Evolutionary conservation across 2,329 filamentous ascomycete species (phyloP).

Genomic region (Lachnellula willkommii): DNA sequence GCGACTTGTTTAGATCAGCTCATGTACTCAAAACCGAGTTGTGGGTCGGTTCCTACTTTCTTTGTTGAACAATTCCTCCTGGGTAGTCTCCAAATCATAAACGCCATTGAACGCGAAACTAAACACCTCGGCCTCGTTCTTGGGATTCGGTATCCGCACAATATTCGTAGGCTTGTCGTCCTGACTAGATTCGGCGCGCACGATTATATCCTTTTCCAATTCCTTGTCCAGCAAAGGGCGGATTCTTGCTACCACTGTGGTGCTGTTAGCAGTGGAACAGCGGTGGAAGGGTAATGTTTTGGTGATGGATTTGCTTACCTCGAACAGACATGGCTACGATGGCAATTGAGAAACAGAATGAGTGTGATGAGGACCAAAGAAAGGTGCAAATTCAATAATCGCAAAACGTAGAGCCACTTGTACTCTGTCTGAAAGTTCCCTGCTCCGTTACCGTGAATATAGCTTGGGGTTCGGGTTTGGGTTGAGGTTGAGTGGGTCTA

Average conservation of each 20-base stretch:
- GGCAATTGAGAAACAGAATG: slow-evolving; percentile 7
- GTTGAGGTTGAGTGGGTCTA: too few relatives aligned
- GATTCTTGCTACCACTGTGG: slow-evolving; percentile 80
- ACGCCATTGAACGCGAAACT: slow-evolving; percentile 93
- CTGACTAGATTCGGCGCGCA: slow-evolving; percentile 60
- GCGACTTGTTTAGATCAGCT: slow-evolving; percentile 54
- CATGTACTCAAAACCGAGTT: neutral
- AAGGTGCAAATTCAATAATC: neutral
- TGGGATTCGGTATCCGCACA: slow-evolving; percentile 87
- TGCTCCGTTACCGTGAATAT: too few relatives aligned
- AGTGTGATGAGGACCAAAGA: slow-evolving; percentile 9
- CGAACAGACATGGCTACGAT: slow-evolving; percentile 23
- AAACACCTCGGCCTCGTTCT: slow-evolving; percentile 86
- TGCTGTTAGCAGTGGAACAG: slow-evolving; percentile 54
- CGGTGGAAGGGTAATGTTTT: slow-evolving; percentile 24
- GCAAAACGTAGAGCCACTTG: slow-evolving; percentile 14
- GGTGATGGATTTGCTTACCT: slow-evolving; percentile 14
- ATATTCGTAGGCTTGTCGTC: slow-evolving; percentile 58
- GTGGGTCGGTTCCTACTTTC: slow-evolving; percentile 58
- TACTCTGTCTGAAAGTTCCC: slow-evolving; percentile 6
- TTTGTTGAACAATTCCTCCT: slow-evolving; percentile 81
- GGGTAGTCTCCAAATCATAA: slow-evolving; percentile 72
- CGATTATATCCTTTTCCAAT: slow-evolving; percentile 80
- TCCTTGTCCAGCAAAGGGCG: slow-evolving; percentile 83
- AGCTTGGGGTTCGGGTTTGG: too few relatives aligned